Base-by-base conservation (phyloP, 2,329 filamentous ascomycete genomes). In the Pestalotiopsis sp. region DNA sequence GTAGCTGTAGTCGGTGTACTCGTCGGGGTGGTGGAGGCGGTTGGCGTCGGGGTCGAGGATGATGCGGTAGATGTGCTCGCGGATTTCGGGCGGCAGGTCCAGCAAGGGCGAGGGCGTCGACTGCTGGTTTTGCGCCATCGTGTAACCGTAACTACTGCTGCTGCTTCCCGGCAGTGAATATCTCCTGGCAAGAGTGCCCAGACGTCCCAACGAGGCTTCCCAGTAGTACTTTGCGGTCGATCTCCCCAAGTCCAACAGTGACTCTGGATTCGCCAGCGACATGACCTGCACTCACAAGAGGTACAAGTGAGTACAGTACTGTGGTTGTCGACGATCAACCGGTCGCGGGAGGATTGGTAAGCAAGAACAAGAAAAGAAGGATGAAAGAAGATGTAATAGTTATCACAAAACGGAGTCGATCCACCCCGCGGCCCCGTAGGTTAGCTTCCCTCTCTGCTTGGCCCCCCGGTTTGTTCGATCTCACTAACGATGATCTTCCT, bases 1-100 rank as follows among this genome's bases (percentile, higher is more conserved):
- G 75, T 78, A 84, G 72, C 78, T 70, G 77, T 84, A 83, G 66
- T 73, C 69, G 45, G 67, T 70, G 69, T 76, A 75, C 38, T 73
- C 75, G 64, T 75, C 71, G 11, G 63, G 41, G 2, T 65, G 52
- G 56, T 49, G 67, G 12, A 66, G 66, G 59, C 74, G 74, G 64
- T 75, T 77, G 41, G 69, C 74, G 64, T 67, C 68, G 13, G 75
- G 75, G 60, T 73, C 68, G 17, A 77, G 72, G 45, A 77, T 69
- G 45, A 72, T 59, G 52, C 68, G 67, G 61, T 76, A 77, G 25
- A 77, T 75, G 57, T 76, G 70, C 64, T 74, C 75, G 59, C 73
- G 71, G 57, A 75, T 73, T 68, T 74, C 74, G 60, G 72, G 70
- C n/a, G 74, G 74, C 31, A 75, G 69, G 38, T 59, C 69, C 36